Conservation (phyloP, 371 early-diverging fungal species). For the Chytridium lagenaria region DNA sequence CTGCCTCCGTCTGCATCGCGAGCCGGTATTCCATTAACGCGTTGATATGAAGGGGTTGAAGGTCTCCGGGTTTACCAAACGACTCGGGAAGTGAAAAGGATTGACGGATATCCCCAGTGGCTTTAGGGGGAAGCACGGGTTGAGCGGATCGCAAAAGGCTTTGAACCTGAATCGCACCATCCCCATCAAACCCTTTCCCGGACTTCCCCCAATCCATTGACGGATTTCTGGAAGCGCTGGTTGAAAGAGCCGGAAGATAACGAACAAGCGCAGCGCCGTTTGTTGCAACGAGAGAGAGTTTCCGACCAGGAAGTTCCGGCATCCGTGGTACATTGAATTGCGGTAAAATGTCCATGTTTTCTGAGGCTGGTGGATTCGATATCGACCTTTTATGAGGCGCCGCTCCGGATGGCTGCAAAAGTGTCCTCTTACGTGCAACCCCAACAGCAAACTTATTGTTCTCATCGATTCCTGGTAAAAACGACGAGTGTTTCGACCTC, state of each 20-base stretch:
- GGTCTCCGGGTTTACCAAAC: background rate
- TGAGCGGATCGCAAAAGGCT: background rate
- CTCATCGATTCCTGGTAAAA: background rate
- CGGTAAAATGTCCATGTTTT: background rate
- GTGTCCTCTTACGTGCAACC: background rate
- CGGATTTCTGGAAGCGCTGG: background rate
- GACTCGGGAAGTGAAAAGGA: background rate
- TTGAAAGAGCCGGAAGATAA: background rate
- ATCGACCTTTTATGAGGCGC: background rate
- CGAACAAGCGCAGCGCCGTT: background rate
- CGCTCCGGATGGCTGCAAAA: background rate
- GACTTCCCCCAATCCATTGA: background rate
- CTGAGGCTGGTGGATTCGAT: background rate
- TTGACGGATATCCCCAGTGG: background rate
- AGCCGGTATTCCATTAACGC: background rate
- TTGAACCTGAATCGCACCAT: background rate
- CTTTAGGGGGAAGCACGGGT: background rate
- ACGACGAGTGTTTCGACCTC: background rate
- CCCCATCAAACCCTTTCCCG: background rate
- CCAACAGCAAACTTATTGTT: background rate
- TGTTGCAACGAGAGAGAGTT: background rate
- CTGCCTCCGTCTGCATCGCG: too few relatives aligned
- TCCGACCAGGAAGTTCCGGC: conserved; percentile 10
- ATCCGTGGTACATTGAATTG: background rate
- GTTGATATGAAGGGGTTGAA: background rate